A percentile compares a stretch with the other conserved stretches of the same genome.
Evolutionary conservation across 2,329 filamentous ascomycete species (phyloP).

Genomic region (Iodosphaeria phyllophila): DNA sequence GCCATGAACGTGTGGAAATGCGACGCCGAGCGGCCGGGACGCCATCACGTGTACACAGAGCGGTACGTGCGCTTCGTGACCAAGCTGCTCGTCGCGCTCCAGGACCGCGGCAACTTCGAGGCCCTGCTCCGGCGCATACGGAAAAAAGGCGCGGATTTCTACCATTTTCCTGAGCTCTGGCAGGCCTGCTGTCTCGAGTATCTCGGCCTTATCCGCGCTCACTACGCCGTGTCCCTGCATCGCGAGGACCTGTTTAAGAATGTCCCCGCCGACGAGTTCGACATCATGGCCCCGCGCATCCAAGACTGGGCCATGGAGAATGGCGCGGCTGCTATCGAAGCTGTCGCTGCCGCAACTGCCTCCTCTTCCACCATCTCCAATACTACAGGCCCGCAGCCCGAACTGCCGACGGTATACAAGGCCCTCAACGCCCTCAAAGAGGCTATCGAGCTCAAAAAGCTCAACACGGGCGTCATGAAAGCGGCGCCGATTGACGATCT

Average conservation of each 20-base stretch:
- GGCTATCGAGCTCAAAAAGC: conserved; percentile 39
- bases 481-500: conserved; percentile 73
- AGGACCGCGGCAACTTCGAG: conserved; percentile 61
- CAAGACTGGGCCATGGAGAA: conserved; percentile 23
- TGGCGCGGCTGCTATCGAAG: not conserved
- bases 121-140: conserved; percentile 61
- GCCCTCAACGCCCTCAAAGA: conserved; percentile 37
- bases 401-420: conserved; percentile 15
- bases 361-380: too few species aligned
- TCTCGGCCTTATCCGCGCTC: conserved; percentile 30
- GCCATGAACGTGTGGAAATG: conserved; percentile 90
- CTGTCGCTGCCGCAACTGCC: too few species aligned
- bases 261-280: conserved; percentile 34
- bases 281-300: conserved; percentile 34
- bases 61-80: conserved; percentile 75
- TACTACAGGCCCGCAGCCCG: too few species aligned
- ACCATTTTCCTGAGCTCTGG: conserved; percentile 42
- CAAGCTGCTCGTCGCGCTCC: conserved; percentile 51
- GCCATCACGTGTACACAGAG: conserved; percentile 83
- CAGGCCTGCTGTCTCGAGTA: conserved; percentile 35
- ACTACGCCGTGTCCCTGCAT: conserved; percentile 24
- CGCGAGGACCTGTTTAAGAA: conserved; percentile 37
- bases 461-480: conserved; percentile 82
- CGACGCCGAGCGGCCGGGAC: conserved; percentile 63
- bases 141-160: conserved; percentile 62